These are phyloP conservation scores for Aristolochia fimbriata DNA, from an alignment of 164 flowering plant genomes.

Conservation along the genomic window DNA sequence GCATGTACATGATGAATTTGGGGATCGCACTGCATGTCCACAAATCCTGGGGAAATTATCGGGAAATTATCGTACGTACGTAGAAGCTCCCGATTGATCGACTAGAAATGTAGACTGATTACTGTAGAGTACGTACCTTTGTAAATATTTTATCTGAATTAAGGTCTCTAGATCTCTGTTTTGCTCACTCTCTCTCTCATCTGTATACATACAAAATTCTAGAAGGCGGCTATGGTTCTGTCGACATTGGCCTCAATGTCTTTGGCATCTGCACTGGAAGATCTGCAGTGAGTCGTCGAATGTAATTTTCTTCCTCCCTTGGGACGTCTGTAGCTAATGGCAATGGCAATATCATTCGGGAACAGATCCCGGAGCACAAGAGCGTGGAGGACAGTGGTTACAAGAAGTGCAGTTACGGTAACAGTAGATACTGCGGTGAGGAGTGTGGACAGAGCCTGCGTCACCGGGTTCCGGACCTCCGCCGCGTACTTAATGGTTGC, in stretches of 20 bases:
- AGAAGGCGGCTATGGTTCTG: too few species aligned
- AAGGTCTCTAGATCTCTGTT: too few species aligned
- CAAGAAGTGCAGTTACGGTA: constrained; percentile 44
- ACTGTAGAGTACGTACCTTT: too few species aligned
- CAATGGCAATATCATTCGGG: constrained; percentile 86
- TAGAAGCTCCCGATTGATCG: too few species aligned
- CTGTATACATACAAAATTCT: too few species aligned
- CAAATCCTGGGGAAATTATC: too few species aligned
- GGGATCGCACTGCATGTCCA: too few species aligned
- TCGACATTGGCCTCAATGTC: constrained; percentile 18
- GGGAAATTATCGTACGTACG: too few species aligned
- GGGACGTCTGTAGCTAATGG: constrained; percentile 43
- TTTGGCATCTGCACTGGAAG: constrained; percentile 16
- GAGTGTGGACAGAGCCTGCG: constrained; percentile 29
- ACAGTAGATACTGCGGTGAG: constrained; percentile 46
- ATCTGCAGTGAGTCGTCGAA: constrained; percentile 42
- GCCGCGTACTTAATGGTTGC: constrained; percentile 59
- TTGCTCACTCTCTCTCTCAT: too few species aligned
- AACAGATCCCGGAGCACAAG: constrained; percentile 67
- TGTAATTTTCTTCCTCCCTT: constrained; percentile 26
- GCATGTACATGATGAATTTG: too few species aligned
- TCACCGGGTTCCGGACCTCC: constrained; percentile 33
- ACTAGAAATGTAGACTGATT: too few species aligned
- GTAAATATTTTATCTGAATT: too few species aligned
- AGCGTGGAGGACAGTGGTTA: constrained; percentile 58